phyloP scores from a whole-genome alignment of 352 stramenopile species.

The Aphanomyces astaci region DNA sequence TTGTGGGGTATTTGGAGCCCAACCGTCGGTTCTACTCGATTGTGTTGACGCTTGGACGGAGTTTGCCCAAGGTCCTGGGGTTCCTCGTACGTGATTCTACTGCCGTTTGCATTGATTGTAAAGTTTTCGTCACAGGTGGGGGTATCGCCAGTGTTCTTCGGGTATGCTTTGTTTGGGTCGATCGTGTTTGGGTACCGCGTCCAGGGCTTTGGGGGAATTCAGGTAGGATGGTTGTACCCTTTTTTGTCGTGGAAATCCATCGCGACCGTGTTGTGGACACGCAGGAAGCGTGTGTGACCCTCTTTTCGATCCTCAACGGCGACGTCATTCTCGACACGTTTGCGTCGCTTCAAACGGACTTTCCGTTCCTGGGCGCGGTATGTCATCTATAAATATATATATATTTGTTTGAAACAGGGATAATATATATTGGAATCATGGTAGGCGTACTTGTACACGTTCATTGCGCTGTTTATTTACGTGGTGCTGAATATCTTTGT shows the following conservation, averaged over 20 bases:
- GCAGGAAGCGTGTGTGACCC: conserved; percentile 36
- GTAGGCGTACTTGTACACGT: conserved; percentile 72
- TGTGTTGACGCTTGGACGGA: conserved; percentile 81
- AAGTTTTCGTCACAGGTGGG: conserved; percentile 27
- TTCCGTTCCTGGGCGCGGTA: conserved; percentile 53
- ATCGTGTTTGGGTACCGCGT: conserved; percentile 83
- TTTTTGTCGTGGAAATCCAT: conserved; percentile 24
- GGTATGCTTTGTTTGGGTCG: conserved; percentile 83
- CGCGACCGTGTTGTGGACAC: conserved; percentile 5
- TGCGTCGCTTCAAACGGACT: conserved; percentile 64
- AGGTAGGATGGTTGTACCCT: conserved; percentile 45
- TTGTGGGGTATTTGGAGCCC: conserved; percentile 84
- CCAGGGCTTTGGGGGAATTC: conserved; percentile 50
- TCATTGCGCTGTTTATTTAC: conserved; percentile 90
- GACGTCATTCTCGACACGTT: conserved; percentile 89
- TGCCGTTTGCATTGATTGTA: background rate
- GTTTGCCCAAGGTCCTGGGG: conserved; percentile 68
- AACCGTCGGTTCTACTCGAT: conserved; percentile 84
- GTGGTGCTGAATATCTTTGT: conserved; percentile 91
- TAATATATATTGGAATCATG: background rate
- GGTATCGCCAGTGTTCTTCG: conserved; percentile 82
- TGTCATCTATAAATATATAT: no score
- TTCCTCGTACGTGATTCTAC: conserved; percentile 48
- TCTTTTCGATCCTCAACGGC: conserved; percentile 87
- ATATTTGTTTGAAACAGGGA: no score